phyloP scores from a whole-genome alignment of 495 filamentous ascomycete species.

The Hypoxylon perforatum region DNA sequence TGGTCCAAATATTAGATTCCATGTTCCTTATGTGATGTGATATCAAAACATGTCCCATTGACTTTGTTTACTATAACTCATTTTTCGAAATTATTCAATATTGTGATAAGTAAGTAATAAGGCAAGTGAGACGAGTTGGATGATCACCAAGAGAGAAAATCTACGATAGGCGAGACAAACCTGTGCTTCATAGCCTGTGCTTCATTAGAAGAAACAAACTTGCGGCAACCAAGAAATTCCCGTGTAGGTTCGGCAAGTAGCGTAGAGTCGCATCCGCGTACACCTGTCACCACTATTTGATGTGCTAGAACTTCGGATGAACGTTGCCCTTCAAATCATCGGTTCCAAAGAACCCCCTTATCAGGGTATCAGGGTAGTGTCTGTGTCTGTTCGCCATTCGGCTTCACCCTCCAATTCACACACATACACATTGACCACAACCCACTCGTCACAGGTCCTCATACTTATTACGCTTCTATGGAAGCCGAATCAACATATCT shows the following conservation, averaged over 20 bases:
- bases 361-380: too few species aligned
- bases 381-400: conserved; percentile 27
- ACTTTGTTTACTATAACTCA: neutral
- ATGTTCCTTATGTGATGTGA: conserved; percentile 32
- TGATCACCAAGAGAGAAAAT: conserved; percentile 1
- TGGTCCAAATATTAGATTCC: conserved; percentile 37
- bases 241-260: conserved; percentile 13
- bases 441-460: conserved; percentile 3
- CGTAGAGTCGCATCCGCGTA: conserved; percentile 23
- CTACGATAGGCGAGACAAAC: conserved; percentile 22
- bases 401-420: conserved; percentile 8
- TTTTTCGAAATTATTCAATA: neutral
- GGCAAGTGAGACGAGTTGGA: neutral
- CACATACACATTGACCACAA: conserved; percentile 13
- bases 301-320: conserved; percentile 27
- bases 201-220: conserved; percentile 14
- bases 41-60: neutral
- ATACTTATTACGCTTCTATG: conserved; percentile 47
- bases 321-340: conserved; percentile 20
- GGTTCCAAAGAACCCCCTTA: conserved; percentile 2
- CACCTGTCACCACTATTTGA: conserved; percentile 16
- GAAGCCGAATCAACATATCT: conserved; percentile 80
- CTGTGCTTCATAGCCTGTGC: conserved; percentile 12
- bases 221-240: conserved; percentile 13
- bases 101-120: too few species aligned